These are phyloP conservation scores for Cryphonectria naterciae DNA, from an alignment of 2,329 filamentous ascomycete genomes.

Conservation along the genomic window DNA sequence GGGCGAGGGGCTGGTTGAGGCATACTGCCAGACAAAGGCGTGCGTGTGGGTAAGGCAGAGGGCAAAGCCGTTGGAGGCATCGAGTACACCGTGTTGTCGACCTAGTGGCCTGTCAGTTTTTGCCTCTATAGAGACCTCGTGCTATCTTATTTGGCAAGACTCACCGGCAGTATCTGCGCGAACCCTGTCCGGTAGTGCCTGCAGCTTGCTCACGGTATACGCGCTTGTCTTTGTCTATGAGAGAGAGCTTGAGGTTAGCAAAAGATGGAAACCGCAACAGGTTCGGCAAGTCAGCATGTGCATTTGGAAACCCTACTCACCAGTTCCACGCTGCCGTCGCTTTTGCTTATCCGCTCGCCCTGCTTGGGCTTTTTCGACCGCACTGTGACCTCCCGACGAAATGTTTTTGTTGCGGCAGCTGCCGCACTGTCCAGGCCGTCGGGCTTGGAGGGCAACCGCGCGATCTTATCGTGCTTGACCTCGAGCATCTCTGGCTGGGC, in stretches of 20 bases:
- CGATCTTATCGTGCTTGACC: conserved; percentile 57
- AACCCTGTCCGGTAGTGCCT: conserved; percentile 78
- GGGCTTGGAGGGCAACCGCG: conserved; percentile 48
- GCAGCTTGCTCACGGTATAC: conserved; percentile 84
- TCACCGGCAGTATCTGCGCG: conserved; percentile 68
- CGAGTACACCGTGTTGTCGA: conserved; percentile 68
- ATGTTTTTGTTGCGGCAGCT: conserved; percentile 29
- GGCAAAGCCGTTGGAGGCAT: conserved; percentile 71
- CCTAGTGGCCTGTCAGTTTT: conserved; percentile 45
- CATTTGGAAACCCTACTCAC: conserved; percentile 49
- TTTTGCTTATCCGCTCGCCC: conserved; percentile 66
- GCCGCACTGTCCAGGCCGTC: conserved; percentile 51
- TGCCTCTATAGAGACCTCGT: not conserved
- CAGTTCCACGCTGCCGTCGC: conserved; percentile 68
- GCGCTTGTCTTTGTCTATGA: conserved; percentile 78
- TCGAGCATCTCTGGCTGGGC: conserved; percentile 57
- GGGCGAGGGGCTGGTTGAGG: conserved; percentile 66
- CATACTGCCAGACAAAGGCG: conserved; percentile 91
- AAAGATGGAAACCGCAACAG: not conserved
- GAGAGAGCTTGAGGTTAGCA: conserved; percentile 33
- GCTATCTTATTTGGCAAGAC: conserved; percentile 35
- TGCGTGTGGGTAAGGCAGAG: conserved; percentile 79
- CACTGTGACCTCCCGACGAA: conserved; percentile 57
- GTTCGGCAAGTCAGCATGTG: not conserved
- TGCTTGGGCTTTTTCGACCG: conserved; percentile 66